phyloP scores from a whole-genome alignment of 1,284 basidiomycete species.

The Leccinum proliferum region DNA sequence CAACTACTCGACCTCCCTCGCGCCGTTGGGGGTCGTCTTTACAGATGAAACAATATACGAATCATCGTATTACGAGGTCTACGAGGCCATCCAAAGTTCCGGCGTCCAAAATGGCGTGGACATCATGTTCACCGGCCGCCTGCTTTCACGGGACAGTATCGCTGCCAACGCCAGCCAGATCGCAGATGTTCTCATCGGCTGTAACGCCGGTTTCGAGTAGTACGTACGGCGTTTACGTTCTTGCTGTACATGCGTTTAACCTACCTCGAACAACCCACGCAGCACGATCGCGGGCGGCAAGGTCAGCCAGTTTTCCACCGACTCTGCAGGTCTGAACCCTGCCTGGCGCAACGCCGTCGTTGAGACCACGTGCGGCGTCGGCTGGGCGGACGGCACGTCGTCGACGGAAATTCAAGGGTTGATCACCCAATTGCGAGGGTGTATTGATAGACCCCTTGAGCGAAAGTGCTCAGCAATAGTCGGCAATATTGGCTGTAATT shows the following conservation, averaged over 20 bases:
- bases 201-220: slow-evolving; percentile 11
- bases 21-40: slow-evolving; percentile 4
- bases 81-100: slow-evolving; percentile 12
- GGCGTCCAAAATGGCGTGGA: slow-evolving; percentile 16
- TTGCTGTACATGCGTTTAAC: background rate
- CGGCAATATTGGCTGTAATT: too few species aligned
- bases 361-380: slow-evolving; percentile 21
- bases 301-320: slow-evolving; percentile 31
- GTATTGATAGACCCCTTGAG: too few species aligned
- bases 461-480: too few species aligned
- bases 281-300: slow-evolving; percentile 30
- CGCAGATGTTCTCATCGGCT: slow-evolving; percentile 25
- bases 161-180: slow-evolving; percentile 24
- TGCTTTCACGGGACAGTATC: slow-evolving; percentile 31
- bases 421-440: slow-evolving; percentile 24
- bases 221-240: slow-evolving; percentile 2
- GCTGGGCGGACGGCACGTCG: slow-evolving; percentile 33
- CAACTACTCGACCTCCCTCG: slow-evolving; percentile 17
- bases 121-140: slow-evolving; percentile 30
- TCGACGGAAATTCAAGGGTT: slow-evolving; percentile 24
- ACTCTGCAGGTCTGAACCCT: slow-evolving; percentile 37
- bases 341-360: slow-evolving; percentile 37
- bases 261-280: background rate
- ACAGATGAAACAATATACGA: slow-evolving; percentile 3
- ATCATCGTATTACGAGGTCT: slow-evolving; percentile 28